Conservation (phyloP, 257 asterid genomes). For the Jaltomata sinuosa region DNA sequence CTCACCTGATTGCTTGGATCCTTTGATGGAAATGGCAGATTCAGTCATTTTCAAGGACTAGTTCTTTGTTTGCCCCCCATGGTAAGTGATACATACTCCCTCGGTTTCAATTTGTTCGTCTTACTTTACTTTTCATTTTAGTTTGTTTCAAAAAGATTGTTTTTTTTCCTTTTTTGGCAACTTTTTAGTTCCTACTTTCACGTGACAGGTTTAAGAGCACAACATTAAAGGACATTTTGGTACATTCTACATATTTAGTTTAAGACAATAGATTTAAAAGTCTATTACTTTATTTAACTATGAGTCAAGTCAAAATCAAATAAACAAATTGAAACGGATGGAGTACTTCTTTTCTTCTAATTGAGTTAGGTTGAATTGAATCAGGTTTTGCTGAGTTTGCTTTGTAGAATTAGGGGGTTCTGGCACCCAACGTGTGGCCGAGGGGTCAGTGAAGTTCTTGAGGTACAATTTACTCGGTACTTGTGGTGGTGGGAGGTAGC, state of each 20-base stretch:
- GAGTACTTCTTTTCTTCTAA: not conserved
- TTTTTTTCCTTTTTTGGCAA: no score
- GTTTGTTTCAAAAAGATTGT: no score
- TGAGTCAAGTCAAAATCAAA: no score
- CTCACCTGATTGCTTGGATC: slow-evolving; percentile 67
- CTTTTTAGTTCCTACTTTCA: no score
- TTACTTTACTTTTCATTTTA: no score
- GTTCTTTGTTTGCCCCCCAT: slow-evolving; percentile 9
- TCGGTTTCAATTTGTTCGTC: no score
- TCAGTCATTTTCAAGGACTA: slow-evolving; percentile 72
- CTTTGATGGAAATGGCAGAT: slow-evolving; percentile 69
- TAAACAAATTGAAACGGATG: no score
- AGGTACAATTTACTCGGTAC: not conserved
- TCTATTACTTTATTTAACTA: no score
- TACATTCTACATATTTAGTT: no score
- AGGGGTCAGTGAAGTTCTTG: not conserved
- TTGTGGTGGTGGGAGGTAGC: not conserved
- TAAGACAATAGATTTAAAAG: no score
- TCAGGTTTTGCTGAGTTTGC: not conserved
- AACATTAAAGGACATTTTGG: no score
- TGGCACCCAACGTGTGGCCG: not conserved
- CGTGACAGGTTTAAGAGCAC: no score
- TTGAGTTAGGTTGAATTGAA: not conserved
- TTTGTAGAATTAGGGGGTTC: not conserved
- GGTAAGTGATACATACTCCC: slow-evolving; percentile 31